These are phyloP conservation scores for Digitaria exilis DNA, from an alignment of 202 grass and related monocot species.

Conservation along the genomic window DNA sequence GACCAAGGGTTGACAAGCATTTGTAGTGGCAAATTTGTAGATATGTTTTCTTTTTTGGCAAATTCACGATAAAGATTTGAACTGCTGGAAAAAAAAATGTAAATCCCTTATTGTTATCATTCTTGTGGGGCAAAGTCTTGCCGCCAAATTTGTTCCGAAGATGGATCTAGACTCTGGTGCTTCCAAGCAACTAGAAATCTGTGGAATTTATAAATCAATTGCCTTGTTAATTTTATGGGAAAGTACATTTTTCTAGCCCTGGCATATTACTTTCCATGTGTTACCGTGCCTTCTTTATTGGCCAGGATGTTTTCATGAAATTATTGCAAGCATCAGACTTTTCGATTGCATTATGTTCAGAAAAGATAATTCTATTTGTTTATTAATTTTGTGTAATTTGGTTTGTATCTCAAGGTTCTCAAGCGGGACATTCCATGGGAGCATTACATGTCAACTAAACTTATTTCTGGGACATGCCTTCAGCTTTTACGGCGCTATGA, in stretches of 20 bases:
- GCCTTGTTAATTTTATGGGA: not conserved
- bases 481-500: constrained; percentile 87
- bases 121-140: no score
- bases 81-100: no score
- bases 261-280: not conserved
- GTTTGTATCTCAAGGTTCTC: constrained; percentile 76
- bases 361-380: not conserved
- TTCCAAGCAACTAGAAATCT: not conserved
- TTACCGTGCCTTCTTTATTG: not conserved
- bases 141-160: not conserved
- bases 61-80: no score
- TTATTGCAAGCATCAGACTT: not conserved
- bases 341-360: constrained; percentile 11
- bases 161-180: not conserved
- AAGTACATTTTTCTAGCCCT: not conserved
- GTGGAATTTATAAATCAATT: not conserved
- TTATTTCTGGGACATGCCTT: constrained; percentile 82
- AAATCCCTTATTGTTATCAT: no score
- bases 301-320: constrained; percentile 4
- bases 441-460: constrained; percentile 91
- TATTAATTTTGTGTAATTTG: constrained; percentile 13
- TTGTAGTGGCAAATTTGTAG: not conserved
- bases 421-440: constrained; percentile 99
- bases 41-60: no score
- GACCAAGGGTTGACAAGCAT: no score